These are phyloP conservation scores for Euptelea pleiosperma DNA, from an alignment of 164 flowering plant species.

Conservation along the genomic window DNA sequence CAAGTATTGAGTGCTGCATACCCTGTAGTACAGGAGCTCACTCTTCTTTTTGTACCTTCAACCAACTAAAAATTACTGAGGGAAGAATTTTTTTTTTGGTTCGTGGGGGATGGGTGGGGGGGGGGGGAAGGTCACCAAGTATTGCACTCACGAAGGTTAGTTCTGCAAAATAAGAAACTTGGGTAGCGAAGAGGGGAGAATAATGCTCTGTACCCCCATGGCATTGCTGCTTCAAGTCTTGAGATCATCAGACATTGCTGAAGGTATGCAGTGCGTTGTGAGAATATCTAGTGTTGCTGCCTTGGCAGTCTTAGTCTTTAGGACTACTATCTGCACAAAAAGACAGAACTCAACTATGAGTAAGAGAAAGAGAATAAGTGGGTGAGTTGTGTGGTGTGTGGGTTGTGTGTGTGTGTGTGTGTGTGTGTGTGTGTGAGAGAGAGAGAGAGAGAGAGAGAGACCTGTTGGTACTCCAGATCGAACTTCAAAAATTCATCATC, in stretches of 20 bases:
- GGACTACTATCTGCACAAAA: conserved; percentile 64
- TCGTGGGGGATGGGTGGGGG: too few relatives aligned
- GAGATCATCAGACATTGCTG: conserved; percentile 88
- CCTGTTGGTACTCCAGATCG: conserved; percentile 85
- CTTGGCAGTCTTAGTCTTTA: conserved; percentile 62
- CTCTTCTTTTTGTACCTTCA: background rate
- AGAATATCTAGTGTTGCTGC: conserved; percentile 83
- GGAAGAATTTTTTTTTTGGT: background rate
- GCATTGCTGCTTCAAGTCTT: conserved; percentile 35
- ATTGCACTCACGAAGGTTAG: too few relatives aligned
- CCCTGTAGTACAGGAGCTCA: conserved; percentile 2
- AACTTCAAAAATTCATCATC: conserved; percentile 71
- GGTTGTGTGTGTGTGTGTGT: background rate
- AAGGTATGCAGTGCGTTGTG: conserved; percentile 80
- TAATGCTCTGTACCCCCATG: conserved; percentile 16
- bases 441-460: conserved; percentile 27
- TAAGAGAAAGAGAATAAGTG: background rate
- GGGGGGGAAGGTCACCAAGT: too few relatives aligned
- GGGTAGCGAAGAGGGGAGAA: background rate
- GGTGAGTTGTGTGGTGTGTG: background rate
- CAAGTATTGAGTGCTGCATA: too few relatives aligned
- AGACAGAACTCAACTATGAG: background rate
- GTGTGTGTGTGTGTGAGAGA: background rate
- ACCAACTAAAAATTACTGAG: background rate
- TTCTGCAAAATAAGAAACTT: background rate